A percentile compares a stretch with the other conserved stretches of the same genome.
These are phyloP conservation scores for Colletotrichum tanaceti DNA, from an alignment of 2,329 filamentous ascomycete genomes.

Conservation along the genomic window DNA sequence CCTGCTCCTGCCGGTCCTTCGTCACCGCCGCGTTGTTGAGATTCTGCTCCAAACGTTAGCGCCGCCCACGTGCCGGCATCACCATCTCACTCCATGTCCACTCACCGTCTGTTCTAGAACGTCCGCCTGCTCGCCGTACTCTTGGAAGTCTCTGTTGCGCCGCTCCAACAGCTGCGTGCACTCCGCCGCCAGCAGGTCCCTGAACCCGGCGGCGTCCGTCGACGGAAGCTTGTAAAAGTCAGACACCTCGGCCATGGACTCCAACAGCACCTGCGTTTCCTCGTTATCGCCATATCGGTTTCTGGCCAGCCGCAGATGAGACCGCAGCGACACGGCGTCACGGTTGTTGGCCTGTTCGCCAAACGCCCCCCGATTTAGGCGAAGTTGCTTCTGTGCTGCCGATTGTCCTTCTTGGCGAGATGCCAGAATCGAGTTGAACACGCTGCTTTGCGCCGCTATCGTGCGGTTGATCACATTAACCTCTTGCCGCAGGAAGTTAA, in stretches of 20 bases:
- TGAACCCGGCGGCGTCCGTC: constrained; percentile 34
- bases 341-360: constrained; percentile 27
- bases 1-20: constrained; percentile 59
- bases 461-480: constrained; percentile 53
- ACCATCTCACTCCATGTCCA: background rate
- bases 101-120: constrained; percentile 46
- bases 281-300: constrained; percentile 27
- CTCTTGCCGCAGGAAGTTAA: constrained; percentile 57
- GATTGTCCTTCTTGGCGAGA: constrained; percentile 14
- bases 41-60: constrained; percentile 42
- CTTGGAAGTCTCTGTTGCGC: constrained; percentile 47
- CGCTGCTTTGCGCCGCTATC: constrained; percentile 48
- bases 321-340: background rate
- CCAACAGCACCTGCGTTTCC: constrained; percentile 16
- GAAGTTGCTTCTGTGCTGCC: constrained; percentile 34
- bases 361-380: constrained; percentile 40
- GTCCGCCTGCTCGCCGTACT: constrained; percentile 45
- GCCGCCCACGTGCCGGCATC: background rate
- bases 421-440: constrained; percentile 46
- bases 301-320: constrained; percentile 32
- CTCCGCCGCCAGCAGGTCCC: constrained; percentile 53
- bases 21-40: constrained; percentile 53
- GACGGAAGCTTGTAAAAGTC: constrained; percentile 41
- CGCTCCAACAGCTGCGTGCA: constrained; percentile 53
- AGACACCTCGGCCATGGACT: constrained; percentile 30